These are phyloP conservation scores for Saccharomycopsis olivae DNA, from an alignment of 805 yeast genomes.

Conservation along the genomic window DNA sequence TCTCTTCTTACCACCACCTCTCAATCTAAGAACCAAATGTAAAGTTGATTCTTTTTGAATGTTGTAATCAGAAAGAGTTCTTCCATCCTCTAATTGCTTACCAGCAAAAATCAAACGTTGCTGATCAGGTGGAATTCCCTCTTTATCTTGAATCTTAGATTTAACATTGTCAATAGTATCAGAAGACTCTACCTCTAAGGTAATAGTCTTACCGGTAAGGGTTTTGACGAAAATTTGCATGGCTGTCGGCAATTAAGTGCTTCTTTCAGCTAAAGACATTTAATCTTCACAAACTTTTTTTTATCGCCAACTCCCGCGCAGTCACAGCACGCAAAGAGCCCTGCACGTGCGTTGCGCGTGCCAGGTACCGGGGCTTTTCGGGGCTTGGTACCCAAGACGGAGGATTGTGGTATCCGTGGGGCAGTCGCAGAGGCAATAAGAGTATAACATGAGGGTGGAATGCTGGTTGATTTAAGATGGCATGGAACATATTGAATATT, in stretches of 20 bases:
- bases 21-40: conserved; percentile 92
- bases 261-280: conserved; percentile 16
- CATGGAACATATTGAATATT: no score
- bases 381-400: no score
- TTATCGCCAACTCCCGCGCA: no score
- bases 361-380: no score
- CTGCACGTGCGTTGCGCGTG: no score
- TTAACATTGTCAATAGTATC: conserved; percentile 97
- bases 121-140: conserved; percentile 97
- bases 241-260: conserved; percentile 35
- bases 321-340: no score
- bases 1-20: conserved; percentile 99
- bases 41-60: conserved; percentile 96
- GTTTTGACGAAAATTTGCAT: conserved; percentile 99
- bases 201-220: conserved; percentile 98
- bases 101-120: conserved; percentile 97
- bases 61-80: conserved; percentile 96
- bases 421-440: no score
- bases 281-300: no score
- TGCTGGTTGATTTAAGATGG: no score
- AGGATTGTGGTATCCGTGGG: no score
- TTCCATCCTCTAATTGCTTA: conserved; percentile 93
- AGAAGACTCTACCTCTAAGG: conserved; percentile 95
- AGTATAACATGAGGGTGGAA: no score
- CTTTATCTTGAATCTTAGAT: conserved; percentile 94